Conservation (phyloP, 257 asterid species). For the Solanum sejunctum region DNA sequence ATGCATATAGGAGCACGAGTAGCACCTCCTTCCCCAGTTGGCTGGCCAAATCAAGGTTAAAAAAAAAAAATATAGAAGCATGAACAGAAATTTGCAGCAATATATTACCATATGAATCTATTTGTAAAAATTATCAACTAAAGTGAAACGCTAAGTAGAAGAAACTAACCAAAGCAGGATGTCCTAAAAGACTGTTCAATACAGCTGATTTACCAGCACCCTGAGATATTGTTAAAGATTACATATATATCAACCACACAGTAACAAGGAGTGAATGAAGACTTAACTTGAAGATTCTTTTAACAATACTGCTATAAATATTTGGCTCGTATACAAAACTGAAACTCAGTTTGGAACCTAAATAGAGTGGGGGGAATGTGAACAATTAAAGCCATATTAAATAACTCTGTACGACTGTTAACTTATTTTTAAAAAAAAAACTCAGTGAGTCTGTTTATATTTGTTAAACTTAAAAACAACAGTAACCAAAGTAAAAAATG, state of each 20-base stretch:
- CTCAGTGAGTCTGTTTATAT: background rate
- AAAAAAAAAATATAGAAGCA: background rate
- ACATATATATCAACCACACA: background rate
- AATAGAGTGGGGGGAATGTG: background rate
- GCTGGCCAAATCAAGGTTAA: conserved; percentile 18
- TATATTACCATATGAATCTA: background rate
- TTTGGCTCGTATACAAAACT: background rate
- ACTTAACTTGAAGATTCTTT: background rate
- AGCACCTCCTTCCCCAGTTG: conserved; percentile 82
- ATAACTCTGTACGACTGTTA: background rate
- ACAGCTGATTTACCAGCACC: conserved; percentile 21
- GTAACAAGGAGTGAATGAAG: background rate
- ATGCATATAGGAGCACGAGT: conserved; percentile 65
- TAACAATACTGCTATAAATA: background rate
- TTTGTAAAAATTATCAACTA: background rate
- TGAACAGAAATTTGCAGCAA: background rate
- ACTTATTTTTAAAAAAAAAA: background rate
- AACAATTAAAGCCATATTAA: background rate
- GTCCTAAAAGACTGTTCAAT: conserved; percentile 12
- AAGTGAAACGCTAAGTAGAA: background rate
- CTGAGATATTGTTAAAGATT: background rate
- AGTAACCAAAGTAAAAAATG: background rate
- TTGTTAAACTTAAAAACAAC: background rate
- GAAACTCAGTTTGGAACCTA: background rate
- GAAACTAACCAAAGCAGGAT: conserved; percentile 13